phyloP scores from a whole-genome alignment of 495 filamentous ascomycete genomes.

The Penicillium simplicissimum region DNA sequence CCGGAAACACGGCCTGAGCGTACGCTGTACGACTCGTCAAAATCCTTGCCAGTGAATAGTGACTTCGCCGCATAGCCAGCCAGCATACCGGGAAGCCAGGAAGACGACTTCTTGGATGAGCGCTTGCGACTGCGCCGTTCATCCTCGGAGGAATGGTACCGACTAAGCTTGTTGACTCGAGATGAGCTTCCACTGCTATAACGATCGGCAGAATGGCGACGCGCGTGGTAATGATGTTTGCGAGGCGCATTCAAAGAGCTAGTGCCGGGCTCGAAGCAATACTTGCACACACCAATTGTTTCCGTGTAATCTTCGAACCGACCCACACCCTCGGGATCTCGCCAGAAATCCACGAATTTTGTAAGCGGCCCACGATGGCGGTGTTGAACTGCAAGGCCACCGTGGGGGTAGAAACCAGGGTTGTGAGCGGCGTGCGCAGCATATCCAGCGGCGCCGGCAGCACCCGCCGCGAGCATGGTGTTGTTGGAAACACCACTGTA shows the following conservation, averaged over 20 bases:
- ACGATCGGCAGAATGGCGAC: slow-evolving; percentile 46
- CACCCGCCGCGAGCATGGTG: slow-evolving; percentile 49
- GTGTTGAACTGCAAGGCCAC: slow-evolving; percentile 45
- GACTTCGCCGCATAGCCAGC: slow-evolving; percentile 57
- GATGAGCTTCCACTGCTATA: slow-evolving; percentile 42
- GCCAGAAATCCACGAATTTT: slow-evolving; percentile 64
- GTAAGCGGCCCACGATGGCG: slow-evolving; percentile 55
- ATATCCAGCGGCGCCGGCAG: slow-evolving; percentile 49
- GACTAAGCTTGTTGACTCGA: slow-evolving; percentile 56
- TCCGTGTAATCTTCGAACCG: slow-evolving; percentile 76
- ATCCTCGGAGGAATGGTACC: slow-evolving; percentile 58
- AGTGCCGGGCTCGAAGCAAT: slow-evolving; percentile 67
- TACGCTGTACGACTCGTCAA: slow-evolving; percentile 61
- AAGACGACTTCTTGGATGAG: slow-evolving; percentile 40
- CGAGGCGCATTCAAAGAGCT: slow-evolving; percentile 62
- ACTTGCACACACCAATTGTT: slow-evolving; percentile 65
- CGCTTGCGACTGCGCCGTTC: slow-evolving; percentile 49
- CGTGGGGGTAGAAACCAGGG: slow-evolving; percentile 30
- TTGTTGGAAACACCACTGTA: slow-evolving; percentile 39
- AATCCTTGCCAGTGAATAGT: slow-evolving; percentile 53
- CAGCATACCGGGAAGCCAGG: slow-evolving; percentile 56
- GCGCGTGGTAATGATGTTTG: slow-evolving; percentile 57
- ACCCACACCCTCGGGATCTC: slow-evolving; percentile 65
- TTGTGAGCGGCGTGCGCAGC: slow-evolving; percentile 35
- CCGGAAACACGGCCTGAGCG: slow-evolving; percentile 46